Conservation (phyloP, 2,329 filamentous ascomycete genomes). For the Arthrobotrys conoides region DNA sequence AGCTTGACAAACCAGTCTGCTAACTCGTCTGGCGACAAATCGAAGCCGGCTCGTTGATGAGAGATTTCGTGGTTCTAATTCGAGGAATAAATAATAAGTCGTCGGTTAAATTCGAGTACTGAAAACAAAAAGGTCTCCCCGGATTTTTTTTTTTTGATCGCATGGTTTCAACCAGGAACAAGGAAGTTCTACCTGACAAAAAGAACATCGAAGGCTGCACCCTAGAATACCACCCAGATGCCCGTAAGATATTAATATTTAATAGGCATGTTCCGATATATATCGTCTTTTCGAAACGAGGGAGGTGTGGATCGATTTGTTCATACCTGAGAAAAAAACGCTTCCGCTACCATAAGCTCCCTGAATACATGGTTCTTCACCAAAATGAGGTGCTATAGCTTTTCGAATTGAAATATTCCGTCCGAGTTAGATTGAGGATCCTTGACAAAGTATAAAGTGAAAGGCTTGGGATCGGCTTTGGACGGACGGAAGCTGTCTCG, state of each 20-base stretch:
- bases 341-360: slow-evolving; percentile 84
- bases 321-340: slow-evolving; percentile 80
- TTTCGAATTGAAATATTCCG: slow-evolving; percentile 68
- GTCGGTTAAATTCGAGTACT: slow-evolving; percentile 48
- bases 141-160: slow-evolving; percentile 28
- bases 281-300: slow-evolving; percentile 28
- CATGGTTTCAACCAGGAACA: slow-evolving; percentile 51
- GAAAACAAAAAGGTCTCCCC: slow-evolving; percentile 35
- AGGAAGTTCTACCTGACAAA: slow-evolving; percentile 65
- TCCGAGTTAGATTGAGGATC: slow-evolving; percentile 1
- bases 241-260: slow-evolving; percentile 40
- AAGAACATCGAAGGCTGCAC: slow-evolving; percentile 81
- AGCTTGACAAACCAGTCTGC: slow-evolving; percentile 87
- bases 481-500: slow-evolving; percentile 7
- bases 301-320: slow-evolving; percentile 3
- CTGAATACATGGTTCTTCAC: slow-evolving; percentile 87
- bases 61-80: slow-evolving; percentile 83
- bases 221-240: slow-evolving; percentile 35
- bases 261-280: slow-evolving; percentile 51
- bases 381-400: slow-evolving; percentile 87
- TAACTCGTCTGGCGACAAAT: slow-evolving; percentile 82
- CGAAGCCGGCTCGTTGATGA: slow-evolving; percentile 84
- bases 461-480: slow-evolving; percentile 28
- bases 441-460: slow-evolving; percentile 15
- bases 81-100: slow-evolving; percentile 74